These are phyloP conservation scores for Trichoderma brevicompactum DNA, from an alignment of 2,329 filamentous ascomycete genomes.

Conservation along the genomic window DNA sequence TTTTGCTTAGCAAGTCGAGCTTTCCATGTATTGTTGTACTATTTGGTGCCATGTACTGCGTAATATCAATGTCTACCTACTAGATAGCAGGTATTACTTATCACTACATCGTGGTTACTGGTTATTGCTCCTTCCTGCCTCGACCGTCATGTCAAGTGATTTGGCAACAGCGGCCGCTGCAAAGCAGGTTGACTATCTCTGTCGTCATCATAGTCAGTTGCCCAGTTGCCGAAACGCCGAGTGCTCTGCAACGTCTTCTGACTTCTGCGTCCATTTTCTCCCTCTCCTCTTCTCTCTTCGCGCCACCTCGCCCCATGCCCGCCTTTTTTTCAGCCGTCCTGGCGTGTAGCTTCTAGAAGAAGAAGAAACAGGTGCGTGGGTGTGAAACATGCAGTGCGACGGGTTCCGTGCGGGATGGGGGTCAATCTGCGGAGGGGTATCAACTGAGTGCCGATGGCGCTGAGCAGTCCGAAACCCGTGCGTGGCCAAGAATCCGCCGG, in stretches of 20 bases:
- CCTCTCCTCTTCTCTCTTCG: not conserved
- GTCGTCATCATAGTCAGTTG: constrained; percentile 17
- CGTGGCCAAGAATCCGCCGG: not conserved
- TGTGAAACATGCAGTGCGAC: constrained; percentile 23
- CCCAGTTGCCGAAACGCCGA: not conserved
- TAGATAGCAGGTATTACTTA: no score
- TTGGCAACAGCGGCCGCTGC: constrained; percentile 13
- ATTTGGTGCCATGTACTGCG: no score
- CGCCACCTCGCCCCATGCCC: constrained; percentile 4
- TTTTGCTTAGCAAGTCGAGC: not conserved
- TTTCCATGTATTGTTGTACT: not conserved
- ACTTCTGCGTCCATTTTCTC: constrained; percentile 8
- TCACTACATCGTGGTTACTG: not conserved
- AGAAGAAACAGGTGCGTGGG: not conserved
- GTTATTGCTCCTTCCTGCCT: not conserved
- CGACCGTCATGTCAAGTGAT: constrained; percentile 5
- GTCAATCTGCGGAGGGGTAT: constrained; percentile 17
- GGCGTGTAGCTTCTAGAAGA: constrained; percentile 11
- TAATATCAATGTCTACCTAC: no score
- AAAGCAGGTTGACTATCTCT: not conserved
- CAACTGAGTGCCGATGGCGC: constrained; percentile 3
- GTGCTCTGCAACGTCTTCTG: not conserved
- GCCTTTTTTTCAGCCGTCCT: not conserved
- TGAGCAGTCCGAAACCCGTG: constrained; percentile 8
- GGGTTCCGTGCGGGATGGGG: constrained; percentile 4